phyloP scores from a whole-genome alignment of 2,329 filamentous ascomycete genomes.

The Monilinia aucupariae region DNA sequence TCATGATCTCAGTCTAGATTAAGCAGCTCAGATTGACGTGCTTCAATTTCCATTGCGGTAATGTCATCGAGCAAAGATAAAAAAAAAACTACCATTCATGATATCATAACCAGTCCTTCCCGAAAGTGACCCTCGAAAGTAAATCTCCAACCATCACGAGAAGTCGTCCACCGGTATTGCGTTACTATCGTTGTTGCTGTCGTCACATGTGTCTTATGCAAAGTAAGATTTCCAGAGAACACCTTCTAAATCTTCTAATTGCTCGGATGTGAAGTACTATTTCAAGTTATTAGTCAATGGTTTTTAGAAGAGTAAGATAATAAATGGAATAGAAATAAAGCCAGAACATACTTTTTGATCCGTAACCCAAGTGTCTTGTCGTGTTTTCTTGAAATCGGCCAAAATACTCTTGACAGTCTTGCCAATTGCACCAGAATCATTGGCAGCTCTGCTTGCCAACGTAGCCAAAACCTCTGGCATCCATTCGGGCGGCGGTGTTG shows the following conservation, averaged over 20 bases:
- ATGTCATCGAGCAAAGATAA: background rate
- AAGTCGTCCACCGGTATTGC: background rate
- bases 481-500: conserved; percentile 85
- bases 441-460: conserved; percentile 77
- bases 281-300: conserved; percentile 18
- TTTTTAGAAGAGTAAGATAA: background rate
- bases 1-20: background rate
- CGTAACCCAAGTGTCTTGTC: conserved; percentile 96
- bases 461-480: conserved; percentile 88
- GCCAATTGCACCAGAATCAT: conserved; percentile 84
- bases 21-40: background rate
- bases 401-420: conserved; percentile 92
- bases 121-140: background rate
- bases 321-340: background rate
- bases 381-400: conserved; percentile 98
- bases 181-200: background rate
- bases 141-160: background rate
- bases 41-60: background rate
- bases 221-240: conserved; percentile 99
- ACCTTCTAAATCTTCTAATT: conserved; percentile 90
- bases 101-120: background rate
- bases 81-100: background rate
- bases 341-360: conserved; percentile 78
- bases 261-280: conserved; percentile 80
- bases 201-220: conserved; percentile 38